Evolutionary conservation across 805 yeast genomes (phyloP), one percentile per base, ranked within the genome.

Genomic region (Starmerella apicola): DNA sequence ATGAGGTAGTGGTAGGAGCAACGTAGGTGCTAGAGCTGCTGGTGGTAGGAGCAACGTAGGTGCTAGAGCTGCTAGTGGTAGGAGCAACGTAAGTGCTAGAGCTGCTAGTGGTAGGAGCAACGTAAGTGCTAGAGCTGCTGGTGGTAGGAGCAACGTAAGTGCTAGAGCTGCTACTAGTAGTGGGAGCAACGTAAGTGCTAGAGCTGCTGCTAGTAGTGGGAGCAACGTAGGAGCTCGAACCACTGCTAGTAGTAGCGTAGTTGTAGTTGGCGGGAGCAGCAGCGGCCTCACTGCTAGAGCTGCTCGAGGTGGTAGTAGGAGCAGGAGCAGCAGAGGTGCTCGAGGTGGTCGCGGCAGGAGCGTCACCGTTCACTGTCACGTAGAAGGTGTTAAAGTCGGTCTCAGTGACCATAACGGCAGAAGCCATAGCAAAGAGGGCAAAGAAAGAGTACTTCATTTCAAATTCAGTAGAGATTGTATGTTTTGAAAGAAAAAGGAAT

Each of bases 11-110:
- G 19, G 52, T 34, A 15, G 49, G 7, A 10, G 57, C 16, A 18
- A 51, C 35, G 19, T 61, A 36, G 22, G 53, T 31, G 12, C 52
- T 15, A 10, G 40, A 32, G 20, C 47, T 24, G 26, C 56, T 32
- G 16, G 51, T 23, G 18, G 56, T 17, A 17, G 58, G 38, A 36
- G 53, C 44, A 37, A 57, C 39, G 16, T 56, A 39, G 4, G 44
- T 28, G 32, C 37, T 16, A 20, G 39, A 7, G 15, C 36, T 19
- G 17, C 17, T 10, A 12, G 45, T 26, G 36, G 52, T 24, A 16
- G 56, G 16, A 18, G 58, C 34, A 15, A 32, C 7, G 22, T 29
- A 17, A 5, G 41, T 2, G 19, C 38, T 21, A 15, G 32, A 12
- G n/a, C 38, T 23, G 39, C 27, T 30, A 16, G 39, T 32, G 15